Base-by-base conservation (phyloP, 75 land plant genomes). In the Pseudotsuga menziesii region DNA sequence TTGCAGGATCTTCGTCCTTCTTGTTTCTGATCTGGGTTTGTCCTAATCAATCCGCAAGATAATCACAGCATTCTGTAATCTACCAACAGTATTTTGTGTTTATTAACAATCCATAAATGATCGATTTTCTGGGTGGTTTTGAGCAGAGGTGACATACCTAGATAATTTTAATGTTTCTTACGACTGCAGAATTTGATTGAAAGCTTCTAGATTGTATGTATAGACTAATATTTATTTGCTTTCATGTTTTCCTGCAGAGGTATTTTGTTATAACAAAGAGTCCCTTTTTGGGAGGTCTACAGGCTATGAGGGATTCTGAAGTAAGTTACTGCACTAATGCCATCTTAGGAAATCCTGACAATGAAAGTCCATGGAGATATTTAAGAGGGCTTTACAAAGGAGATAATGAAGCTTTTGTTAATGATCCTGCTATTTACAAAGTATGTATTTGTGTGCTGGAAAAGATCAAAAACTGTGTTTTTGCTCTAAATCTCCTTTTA, bases 361-460 rank as follows among this genome's bases (percentile, higher is more conserved):
- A 96, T 84, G 99, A 96, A 83, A 96, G 99, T 77, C 87, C 99
- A 16, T 96, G 99, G 99, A 94, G 93, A 81, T 96, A 94, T 81
- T 83, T 96, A 26, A 82, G 81, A 60, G 99, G 99, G 29, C 86
- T 96, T 29, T 94, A 81, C 78, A 89, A 88, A 54, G 92, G 82
- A 23, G 89, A 91, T 63, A 73, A 77, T 20, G 74, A 76, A 44
- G 81, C 85, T 26, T 72, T 90, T 71, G 70, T 83, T 14, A 79
- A 67, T 27, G 82, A 84, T 79, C 62, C 82, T 7, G 69, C 56
- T 63, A 85, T 90, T 48, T 61, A 81, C 26, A 80, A 86, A 61
- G 70, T 86, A 2, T 92, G 97, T 77, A 32, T 94, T 72, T 80
- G 84, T 23, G 91, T 92, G 25, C 77, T 94, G 77, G 76, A 55